Conservation (phyloP, 2,329 filamentous ascomycete species). For the Colletotrichum sp. region DNA sequence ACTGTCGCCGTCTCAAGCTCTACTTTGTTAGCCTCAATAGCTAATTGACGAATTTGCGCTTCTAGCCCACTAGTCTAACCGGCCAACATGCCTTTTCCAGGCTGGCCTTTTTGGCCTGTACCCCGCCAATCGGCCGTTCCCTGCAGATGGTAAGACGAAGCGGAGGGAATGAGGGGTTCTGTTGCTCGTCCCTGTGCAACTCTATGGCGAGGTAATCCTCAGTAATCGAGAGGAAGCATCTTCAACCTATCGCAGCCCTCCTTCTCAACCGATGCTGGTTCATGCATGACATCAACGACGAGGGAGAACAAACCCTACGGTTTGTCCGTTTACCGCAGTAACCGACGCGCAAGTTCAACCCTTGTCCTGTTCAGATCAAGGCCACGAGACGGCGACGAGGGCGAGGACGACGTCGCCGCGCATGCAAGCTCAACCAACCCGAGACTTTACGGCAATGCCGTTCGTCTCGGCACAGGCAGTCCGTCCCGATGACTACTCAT, state of each 20-base stretch:
- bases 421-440: neutral
- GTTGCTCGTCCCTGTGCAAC: neutral
- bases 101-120: neutral
- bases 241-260: neutral
- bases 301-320: neutral
- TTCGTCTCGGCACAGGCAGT: neutral
- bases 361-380: neutral
- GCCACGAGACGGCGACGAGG: neutral
- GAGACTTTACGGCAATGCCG: neutral
- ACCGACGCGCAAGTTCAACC: neutral
- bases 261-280: neutral
- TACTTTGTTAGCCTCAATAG: neutral
- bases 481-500: neutral
- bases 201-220: neutral
- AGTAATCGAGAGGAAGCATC: neutral
- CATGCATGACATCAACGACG: slow-evolving; percentile 27
- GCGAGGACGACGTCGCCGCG: neutral
- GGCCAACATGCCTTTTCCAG: neutral
- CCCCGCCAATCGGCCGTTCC: neutral
- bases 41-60: neutral
- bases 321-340: slow-evolving; percentile 10
- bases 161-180: neutral
- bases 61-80: neutral
- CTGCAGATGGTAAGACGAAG: neutral
- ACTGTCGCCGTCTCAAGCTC: neutral